Base-by-base conservation (phyloP, 345 rosid species). In the Acer saccharum region DNA sequence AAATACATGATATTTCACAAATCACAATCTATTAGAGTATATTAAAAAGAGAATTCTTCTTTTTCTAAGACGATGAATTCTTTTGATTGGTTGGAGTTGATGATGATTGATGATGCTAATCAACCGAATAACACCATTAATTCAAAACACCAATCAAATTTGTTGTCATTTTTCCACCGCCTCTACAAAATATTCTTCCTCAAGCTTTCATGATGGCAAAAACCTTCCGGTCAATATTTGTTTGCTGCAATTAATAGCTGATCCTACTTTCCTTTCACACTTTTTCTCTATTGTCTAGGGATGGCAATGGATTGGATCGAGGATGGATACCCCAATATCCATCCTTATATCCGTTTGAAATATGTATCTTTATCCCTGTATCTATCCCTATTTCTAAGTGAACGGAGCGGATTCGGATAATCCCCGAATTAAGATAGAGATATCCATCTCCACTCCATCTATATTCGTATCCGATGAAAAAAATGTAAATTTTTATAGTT, bases 171-270 rank as follows among this genome's bases (percentile, higher is more conserved):
- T 35, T 35, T 35, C 39, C 39, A 35, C 39, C 39, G 39, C 52
- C 52, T 52, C n/a, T 20, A 2, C n/a, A 18, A 21, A 39, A 21
- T 10, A 20, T 32, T 74, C 21, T 4, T 63, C 7, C 62, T 62
- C 68, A 73, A 21, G 60, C 77, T 10, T 63, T 25, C 23, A 62
- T 44, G 44, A 62, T 74, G 68, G 58, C 77, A 4, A 61, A 25
- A 63, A n/a, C 35, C 50, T 32, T 57, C 5, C 0, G 12, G 78
- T 75, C 78, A 75, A 65, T 16, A 75, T 32, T 74, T 75, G 78
- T 21, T 75, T 65, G 78, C 76, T 75, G 78, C 27, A 64, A 64
- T 74, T 29, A 46, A 32, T 65, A 29, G 20, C 44, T 0, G 2
- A 65, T n/a, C 44, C 48, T 23, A 48, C 62, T 52, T 50, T 74